Base-by-base conservation (phyloP, 345 rosid species). In the Aquilaria sinensis region DNA sequence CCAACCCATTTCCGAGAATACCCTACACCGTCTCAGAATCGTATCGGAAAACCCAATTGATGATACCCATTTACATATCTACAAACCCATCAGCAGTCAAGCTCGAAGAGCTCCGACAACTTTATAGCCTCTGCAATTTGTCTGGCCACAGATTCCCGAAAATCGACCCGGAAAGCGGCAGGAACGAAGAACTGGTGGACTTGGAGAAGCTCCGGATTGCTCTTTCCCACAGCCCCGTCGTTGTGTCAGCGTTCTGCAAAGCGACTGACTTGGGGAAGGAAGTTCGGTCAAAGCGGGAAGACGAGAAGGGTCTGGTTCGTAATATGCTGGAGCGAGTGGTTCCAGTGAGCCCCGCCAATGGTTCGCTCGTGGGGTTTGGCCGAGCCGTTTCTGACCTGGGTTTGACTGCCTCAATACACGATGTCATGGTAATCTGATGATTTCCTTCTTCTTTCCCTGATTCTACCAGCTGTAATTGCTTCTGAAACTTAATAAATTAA, bases 331-430 rank as follows among this genome's bases (percentile, higher is more conserved):
- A 63, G 57, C 75, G 68, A 61, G 58, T 74, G 57, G 12, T 69
- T 68, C 87, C 85, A 11, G 78, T 79, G 45, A 78, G 66, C 41
- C 96, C 96, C 61, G 70, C 74, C 34, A 70, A 73, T 53, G 85
- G 85, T 16, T 46, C 68, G 70, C 76, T 90, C 51, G 92, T 93
- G 58, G 98, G 94, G 31, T 86, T 93, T 45, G 96, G 96, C 43
- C 84, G 96, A 46, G 97, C 89, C 3, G 87, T 90, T 71, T 87
- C 97, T 66, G 97, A 93, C 70, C 9, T 62, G 46, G 87, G 89
- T 60, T 80, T 93, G 79, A 89, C 96, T 12, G 97, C 98, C 60
- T 83, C 98, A 57, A 79, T 93, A 50, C 71, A 81, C 37, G 96
- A 93, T 77, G 79, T 90, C 54, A 78, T 88, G 97, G 96, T 85